Evolutionary conservation across 768 basidiomycete genomes (phyloP), one percentile per base, ranked within the genome.

Genomic region (Hortiboletus campestris): DNA sequence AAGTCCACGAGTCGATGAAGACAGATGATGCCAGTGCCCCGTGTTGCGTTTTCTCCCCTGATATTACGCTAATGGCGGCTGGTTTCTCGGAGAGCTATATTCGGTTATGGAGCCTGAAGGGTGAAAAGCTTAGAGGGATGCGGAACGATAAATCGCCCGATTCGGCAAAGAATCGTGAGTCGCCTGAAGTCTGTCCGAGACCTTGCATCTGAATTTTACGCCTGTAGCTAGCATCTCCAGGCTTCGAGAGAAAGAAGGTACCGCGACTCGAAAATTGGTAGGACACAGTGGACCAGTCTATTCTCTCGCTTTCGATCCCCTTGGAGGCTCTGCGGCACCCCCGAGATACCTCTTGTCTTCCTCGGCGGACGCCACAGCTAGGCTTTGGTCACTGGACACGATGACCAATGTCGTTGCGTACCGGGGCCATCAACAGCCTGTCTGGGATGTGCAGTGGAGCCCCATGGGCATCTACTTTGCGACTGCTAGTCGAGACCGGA

Each of bases 391-490:
- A 6, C 76, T 98, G 72, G 94, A 98, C 59, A 97, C 96, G 1
- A 85, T 94, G 80, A 84, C 90, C 16, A 97, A 97, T 63, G 75
- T 98, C 11, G 94, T 94, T 19, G 94, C 89, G 7, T 99, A 94
- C 68, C 83, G 94, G 34, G 96, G 97, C 0, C 97, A 99, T 64
- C 88, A 95, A 67, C 95, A 97, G 70, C 94, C 97, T 0, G 87
- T 99, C 1, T 99, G 97, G 97, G 97, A 98, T 63, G 94, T 96
- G 13, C 89, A 98, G 68, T 99, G 97, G 97, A 95, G 92, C 65
- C 96, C 97, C 11, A 86, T 93, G 79, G 95, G 97, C 5, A 84
- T 95, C n/a, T 98, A 99, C 74, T 99, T 99, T 71, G 96, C 97
- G 8, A 96, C 91, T 17, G 95, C 85, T 17, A 95, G 94, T 63